These are phyloP conservation scores for Monilinia fructicola DNA, from an alignment of 2,329 filamentous ascomycete species.

Conservation along the genomic window DNA sequence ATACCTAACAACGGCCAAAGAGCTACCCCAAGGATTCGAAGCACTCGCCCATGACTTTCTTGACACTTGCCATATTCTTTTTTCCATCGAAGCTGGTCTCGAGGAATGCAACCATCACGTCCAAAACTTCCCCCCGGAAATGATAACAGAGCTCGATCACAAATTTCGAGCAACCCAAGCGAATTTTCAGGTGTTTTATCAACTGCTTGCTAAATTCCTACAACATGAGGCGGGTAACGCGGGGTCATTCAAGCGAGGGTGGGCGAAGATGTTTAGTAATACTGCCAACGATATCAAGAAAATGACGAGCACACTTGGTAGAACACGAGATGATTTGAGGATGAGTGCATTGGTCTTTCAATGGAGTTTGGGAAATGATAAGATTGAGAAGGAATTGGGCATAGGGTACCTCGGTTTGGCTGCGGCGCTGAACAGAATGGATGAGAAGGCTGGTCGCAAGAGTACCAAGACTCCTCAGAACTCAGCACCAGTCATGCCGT, in stretches of 20 bases:
- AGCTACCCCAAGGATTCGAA: constrained; percentile 56
- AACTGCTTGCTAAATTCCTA: constrained; percentile 60
- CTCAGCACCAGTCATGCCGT: background rate
- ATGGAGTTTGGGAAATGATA: constrained; percentile 60
- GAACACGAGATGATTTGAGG: constrained; percentile 59
- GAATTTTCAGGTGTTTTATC: constrained; percentile 63
- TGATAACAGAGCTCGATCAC: constrained; percentile 62
- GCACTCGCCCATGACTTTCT: constrained; percentile 65
- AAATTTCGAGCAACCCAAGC: constrained; percentile 61
- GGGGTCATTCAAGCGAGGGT: constrained; percentile 49
- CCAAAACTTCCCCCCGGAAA: constrained; percentile 57
- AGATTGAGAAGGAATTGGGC: constrained; percentile 59
- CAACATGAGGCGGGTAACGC: constrained; percentile 10
- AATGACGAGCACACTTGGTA: constrained; percentile 56
- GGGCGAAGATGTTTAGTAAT: constrained; percentile 62
- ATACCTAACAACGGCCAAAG: constrained; percentile 58
- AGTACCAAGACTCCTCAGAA: constrained; percentile 1
- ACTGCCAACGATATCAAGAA: constrained; percentile 55
- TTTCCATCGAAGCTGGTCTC: constrained; percentile 67
- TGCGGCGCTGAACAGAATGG: constrained; percentile 59
- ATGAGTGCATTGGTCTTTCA: constrained; percentile 65
- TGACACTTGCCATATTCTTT: constrained; percentile 64
- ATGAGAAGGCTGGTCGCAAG: constrained; percentile 26
- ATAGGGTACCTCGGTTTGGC: constrained; percentile 68
- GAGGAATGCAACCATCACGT: constrained; percentile 51